These are phyloP conservation scores for Suillus occidentalis DNA, from an alignment of 768 basidiomycete genomes.

Conservation along the genomic window DNA sequence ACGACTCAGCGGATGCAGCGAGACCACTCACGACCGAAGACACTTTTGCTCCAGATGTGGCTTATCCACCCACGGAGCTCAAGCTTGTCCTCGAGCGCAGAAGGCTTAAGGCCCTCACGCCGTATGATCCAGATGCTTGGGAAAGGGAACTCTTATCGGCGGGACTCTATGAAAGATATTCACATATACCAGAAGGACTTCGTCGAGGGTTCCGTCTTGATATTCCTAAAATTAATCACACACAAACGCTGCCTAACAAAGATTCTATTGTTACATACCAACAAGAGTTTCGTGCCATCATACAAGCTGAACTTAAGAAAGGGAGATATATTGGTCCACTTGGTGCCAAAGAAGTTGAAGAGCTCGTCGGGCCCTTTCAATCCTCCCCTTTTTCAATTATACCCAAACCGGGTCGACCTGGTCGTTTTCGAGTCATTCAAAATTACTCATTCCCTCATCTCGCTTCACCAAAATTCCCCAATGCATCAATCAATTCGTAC, in stretches of 20 bases:
- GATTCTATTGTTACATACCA: conserved; percentile 6
- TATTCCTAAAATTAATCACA: conserved; percentile 1
- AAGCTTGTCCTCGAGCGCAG: conserved; percentile 11
- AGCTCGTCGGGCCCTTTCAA: conserved; percentile 17
- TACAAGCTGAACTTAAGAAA: conserved; percentile 1
- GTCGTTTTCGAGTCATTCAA: conserved; percentile 35
- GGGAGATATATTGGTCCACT: conserved; percentile 8
- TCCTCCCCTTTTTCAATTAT: conserved; percentile 27
- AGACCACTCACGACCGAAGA: not conserved
- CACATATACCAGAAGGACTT: not conserved
- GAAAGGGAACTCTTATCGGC: no score
- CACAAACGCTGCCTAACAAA: conserved; percentile 13
- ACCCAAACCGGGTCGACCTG: conserved; percentile 35
- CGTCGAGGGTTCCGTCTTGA: conserved; percentile 9
- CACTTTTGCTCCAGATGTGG: conserved; percentile 18
- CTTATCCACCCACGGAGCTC: conserved; percentile 7
- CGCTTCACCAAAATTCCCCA: not conserved
- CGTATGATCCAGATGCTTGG: not conserved
- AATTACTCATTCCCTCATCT: conserved; percentile 35
- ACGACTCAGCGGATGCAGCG: not conserved
- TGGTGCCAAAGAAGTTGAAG: conserved; percentile 13
- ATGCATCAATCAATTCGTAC: conserved; percentile 23
- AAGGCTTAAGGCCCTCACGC: conserved; percentile 2
- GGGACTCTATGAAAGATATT: no score
- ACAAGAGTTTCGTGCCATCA: conserved; percentile 1